These are phyloP conservation scores for Colletotrichum australisinense DNA, from an alignment of 2,329 filamentous ascomycete genomes.

Conservation along the genomic window DNA sequence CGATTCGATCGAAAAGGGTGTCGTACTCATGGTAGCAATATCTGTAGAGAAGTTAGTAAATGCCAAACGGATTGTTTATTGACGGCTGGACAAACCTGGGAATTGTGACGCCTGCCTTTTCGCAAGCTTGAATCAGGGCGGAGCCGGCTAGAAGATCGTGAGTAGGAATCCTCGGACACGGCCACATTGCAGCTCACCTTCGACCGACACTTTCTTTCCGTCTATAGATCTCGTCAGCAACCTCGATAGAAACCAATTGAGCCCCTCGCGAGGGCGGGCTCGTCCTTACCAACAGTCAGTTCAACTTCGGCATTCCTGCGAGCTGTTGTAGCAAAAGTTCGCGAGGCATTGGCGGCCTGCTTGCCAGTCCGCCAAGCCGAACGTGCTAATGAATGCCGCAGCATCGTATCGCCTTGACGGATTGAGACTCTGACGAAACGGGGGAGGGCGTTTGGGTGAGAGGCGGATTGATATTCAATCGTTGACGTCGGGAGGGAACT, in stretches of 20 bases:
- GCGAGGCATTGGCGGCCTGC: constrained; percentile 70
- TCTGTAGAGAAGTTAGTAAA: constrained; percentile 60
- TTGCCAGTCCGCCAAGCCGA: constrained; percentile 75
- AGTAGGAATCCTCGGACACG: constrained; percentile 31
- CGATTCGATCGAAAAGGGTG: constrained; percentile 38
- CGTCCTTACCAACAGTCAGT: constrained; percentile 84
- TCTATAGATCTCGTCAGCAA: constrained; percentile 66
- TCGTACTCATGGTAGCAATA: constrained; percentile 98
- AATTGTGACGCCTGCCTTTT: constrained; percentile 92
- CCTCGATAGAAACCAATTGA: constrained; percentile 43
- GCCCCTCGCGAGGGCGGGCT: constrained; percentile 28
- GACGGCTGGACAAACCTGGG: constrained; percentile 72
- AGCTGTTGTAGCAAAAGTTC: constrained; percentile 84
- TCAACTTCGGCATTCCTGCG: constrained; percentile 91
- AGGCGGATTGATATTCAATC: constrained; percentile 51
- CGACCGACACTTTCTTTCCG: constrained; percentile 97
- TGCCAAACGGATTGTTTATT: constrained; percentile 14
- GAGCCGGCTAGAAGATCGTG: constrained; percentile 78
- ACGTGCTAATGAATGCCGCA: constrained; percentile 75
- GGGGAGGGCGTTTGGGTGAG: constrained; percentile 39
- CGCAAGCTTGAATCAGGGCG: constrained; percentile 97
- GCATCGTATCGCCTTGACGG: constrained; percentile 74
- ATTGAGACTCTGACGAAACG: constrained; percentile 53
- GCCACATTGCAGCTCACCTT: constrained; percentile 69
- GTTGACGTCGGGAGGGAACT: constrained; percentile 53